Conservation (phyloP, 495 filamentous ascomycete genomes). For the Lichina pygmaea region DNA sequence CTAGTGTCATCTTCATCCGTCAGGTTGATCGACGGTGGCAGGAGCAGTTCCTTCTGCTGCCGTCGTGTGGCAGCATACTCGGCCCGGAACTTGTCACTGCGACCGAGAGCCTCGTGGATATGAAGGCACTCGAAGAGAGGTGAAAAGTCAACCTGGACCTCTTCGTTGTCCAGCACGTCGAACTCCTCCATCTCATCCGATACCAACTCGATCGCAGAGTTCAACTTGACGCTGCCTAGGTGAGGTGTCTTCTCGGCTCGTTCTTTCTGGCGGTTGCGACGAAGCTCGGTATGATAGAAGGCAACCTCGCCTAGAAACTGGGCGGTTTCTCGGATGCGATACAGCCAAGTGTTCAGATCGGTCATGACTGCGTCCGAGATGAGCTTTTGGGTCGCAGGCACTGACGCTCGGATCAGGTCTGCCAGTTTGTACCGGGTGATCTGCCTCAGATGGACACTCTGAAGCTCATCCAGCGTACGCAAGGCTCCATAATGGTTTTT, state of each 20-base stretch:
- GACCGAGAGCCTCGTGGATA: constrained; percentile 86
- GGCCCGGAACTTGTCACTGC: constrained; percentile 65
- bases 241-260: constrained; percentile 42
- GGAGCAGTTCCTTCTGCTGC: constrained; percentile 70
- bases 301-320: constrained; percentile 92
- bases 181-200: constrained; percentile 90
- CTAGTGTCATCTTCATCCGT: constrained; percentile 39
- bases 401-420: constrained; percentile 81
- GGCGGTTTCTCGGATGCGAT: constrained; percentile 77
- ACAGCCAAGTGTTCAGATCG: constrained; percentile 95
- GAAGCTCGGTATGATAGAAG: constrained; percentile 76
- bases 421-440: constrained; percentile 88
- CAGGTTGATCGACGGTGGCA: constrained; percentile 46
- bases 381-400: constrained; percentile 72
- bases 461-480: constrained; percentile 79
- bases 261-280: constrained; percentile 62
- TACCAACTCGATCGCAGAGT: constrained; percentile 85
- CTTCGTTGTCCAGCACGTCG: constrained; percentile 80
- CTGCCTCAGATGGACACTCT: constrained; percentile 84
- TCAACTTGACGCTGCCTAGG: constrained; percentile 62
- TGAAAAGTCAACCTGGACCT: constrained; percentile 78
- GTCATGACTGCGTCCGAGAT: constrained; percentile 94
- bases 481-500: constrained; percentile 92
- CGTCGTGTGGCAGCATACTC: constrained; percentile 78
- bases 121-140: constrained; percentile 89